Conservation (phyloP, 768 basidiomycete genomes). For the Boletus fagicola region DNA sequence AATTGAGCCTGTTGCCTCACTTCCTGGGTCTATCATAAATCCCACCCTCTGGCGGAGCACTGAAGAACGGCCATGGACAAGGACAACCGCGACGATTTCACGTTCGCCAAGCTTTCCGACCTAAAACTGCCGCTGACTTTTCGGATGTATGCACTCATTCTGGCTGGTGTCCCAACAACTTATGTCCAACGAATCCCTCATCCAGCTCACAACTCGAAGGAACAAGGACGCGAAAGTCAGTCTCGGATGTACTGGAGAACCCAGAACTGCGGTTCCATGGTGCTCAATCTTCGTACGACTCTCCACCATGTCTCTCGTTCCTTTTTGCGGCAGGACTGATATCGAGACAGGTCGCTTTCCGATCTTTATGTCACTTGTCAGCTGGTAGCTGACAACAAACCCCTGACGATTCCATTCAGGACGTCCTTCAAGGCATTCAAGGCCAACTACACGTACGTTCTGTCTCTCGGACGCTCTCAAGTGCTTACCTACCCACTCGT, state of each 20-base stretch:
- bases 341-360: slow-evolving; percentile 65
- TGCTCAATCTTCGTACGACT: slow-evolving; percentile 65
- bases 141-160: slow-evolving; percentile 56
- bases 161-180: background rate
- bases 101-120: slow-evolving; percentile 88
- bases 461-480: background rate
- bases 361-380: slow-evolving; percentile 95
- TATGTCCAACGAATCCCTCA: background rate
- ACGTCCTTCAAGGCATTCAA: slow-evolving; percentile 94
- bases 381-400: slow-evolving; percentile 90
- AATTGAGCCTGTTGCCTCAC: background rate
- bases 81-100: slow-evolving; percentile 81
- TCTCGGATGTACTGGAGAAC: slow-evolving; percentile 79
- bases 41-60: background rate
- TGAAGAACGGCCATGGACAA: slow-evolving; percentile 45
- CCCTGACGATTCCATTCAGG: slow-evolving; percentile 85
- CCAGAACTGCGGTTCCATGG: slow-evolving; percentile 84
- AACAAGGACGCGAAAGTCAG: slow-evolving; percentile 61
- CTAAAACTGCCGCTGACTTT: slow-evolving; percentile 86
- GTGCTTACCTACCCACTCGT: background rate
- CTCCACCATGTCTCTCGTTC: slow-evolving; percentile 6
- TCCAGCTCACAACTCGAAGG: slow-evolving; percentile 85
- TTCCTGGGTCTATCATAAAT: background rate
- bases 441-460: slow-evolving; percentile 66
- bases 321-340: slow-evolving; percentile 17